Percentiles rank a stretch among this genome's conserved stretches.
Evolutionary conservation across 805 yeast species (phyloP).

Genomic region (Teunomyces atbi): DNA sequence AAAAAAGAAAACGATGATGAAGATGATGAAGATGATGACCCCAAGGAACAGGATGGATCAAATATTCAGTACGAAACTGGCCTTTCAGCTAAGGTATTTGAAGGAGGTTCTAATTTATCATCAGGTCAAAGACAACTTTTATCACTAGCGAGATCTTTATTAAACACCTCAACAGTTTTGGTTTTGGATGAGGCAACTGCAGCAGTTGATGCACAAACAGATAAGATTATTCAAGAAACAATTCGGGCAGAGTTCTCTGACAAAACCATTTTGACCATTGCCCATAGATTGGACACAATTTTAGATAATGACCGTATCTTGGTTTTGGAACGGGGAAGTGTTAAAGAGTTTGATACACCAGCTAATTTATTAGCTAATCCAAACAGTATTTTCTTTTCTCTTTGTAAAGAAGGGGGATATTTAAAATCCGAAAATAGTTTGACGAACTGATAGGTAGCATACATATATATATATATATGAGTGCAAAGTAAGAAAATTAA

Average conservation of each 20-base stretch:
- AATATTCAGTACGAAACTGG: conserved; percentile 10
- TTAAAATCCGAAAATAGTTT: background rate
- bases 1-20: background rate
- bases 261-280: conserved; percentile 27
- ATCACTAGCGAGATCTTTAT: conserved; percentile 24
- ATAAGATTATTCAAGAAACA: conserved; percentile 25
- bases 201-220: conserved; percentile 34
- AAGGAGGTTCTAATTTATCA: conserved; percentile 26
- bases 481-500: background rate
- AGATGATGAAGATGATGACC: background rate
- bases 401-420: conserved; percentile 12
- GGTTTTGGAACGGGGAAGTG: conserved; percentile 22
- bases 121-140: conserved; percentile 24
- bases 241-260: conserved; percentile 23
- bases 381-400: conserved; percentile 9
- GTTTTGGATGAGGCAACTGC: conserved; percentile 31
- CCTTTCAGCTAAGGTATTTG: conserved; percentile 16
- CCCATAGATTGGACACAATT: conserved; percentile 27
- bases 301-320: conserved; percentile 27
- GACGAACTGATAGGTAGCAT: background rate
- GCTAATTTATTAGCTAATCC: conserved; percentile 6
- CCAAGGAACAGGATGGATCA: background rate
- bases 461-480: background rate
- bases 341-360: conserved; percentile 20
- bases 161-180: conserved; percentile 16